Percentiles rank a stretch among this genome's conserved stretches.
phyloP scores from a whole-genome alignment of 176 grass and related monocot species.

The Cenchrus fungigraminus region DNA sequence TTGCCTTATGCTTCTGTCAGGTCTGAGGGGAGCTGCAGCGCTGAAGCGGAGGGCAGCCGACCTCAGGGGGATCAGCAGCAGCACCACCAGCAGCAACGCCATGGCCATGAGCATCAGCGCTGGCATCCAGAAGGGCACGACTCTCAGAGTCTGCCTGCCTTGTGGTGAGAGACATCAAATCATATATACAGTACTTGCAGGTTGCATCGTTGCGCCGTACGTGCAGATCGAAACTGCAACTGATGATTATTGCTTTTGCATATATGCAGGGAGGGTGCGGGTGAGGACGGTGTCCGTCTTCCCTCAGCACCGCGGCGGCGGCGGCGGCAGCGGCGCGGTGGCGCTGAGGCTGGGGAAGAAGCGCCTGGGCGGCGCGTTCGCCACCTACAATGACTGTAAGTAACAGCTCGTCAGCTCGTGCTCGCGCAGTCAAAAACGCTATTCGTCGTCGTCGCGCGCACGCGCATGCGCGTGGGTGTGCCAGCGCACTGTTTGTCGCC shows the following conservation, averaged over 20 bases:
- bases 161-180: conserved; percentile 51
- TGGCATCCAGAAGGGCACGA: conserved; percentile 65
- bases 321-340: conserved; percentile 41
- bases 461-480: background rate
- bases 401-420: background rate
- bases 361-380: conserved; percentile 65
- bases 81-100: conserved; percentile 25
- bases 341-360: conserved; percentile 72
- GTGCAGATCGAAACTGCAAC: background rate
- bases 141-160: conserved; percentile 61
- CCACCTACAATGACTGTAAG: conserved; percentile 71
- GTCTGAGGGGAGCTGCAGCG: conserved; percentile 71
- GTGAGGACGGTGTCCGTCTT: conserved; percentile 61
- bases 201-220: background rate
- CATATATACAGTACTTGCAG: background rate
- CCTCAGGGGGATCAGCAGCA: conserved; percentile 34
- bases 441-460: background rate
- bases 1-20: conserved; percentile 29
- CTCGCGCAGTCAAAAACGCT: background rate
- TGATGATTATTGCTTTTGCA: background rate
- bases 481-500: background rate
- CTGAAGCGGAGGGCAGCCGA: conserved; percentile 67
- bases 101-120: conserved; percentile 50
- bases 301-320: conserved; percentile 23
- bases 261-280: conserved; percentile 59